Percentiles rank a stretch among this genome's conserved stretches.
Evolutionary conservation across 2,329 filamentous ascomycete genomes (phyloP).

Genomic region (Curvularia sp.): DNA sequence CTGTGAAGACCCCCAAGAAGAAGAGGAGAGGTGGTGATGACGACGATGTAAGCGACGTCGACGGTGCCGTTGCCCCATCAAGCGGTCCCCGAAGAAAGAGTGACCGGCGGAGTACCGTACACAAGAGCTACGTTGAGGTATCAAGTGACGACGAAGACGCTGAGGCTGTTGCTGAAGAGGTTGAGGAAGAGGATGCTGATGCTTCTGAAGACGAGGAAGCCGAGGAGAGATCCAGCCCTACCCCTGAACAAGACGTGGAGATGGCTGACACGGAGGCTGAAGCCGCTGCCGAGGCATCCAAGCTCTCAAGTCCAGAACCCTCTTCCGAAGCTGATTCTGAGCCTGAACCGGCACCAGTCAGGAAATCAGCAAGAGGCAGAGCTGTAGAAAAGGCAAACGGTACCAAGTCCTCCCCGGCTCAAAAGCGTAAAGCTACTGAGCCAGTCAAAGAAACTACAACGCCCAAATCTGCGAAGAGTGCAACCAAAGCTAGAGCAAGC

Average conservation of each 20-base stretch:
- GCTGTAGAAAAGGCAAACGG: constrained; percentile 29
- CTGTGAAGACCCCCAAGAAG: constrained; percentile 50
- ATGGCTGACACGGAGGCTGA: constrained; percentile 33
- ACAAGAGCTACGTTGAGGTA: constrained; percentile 56
- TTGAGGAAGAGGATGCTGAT: constrained; percentile 26
- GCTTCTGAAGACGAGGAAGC: constrained; percentile 27
- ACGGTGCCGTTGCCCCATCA: constrained; percentile 36
- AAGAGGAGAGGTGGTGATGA: constrained; percentile 41
- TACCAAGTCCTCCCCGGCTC: constrained; percentile 26
- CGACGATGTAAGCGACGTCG: constrained; percentile 45
- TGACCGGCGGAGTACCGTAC: constrained; percentile 43
- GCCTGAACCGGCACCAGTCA: constrained; percentile 25
- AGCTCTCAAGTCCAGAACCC: constrained; percentile 24
- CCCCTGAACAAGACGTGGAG: constrained; percentile 39
- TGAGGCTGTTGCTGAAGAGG: constrained; percentile 36
- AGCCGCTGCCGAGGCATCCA: constrained; percentile 21
- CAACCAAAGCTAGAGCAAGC: constrained; percentile 23
- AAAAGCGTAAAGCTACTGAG: constrained; percentile 28
- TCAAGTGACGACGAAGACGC: constrained; percentile 53
- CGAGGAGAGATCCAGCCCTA: constrained; percentile 21
- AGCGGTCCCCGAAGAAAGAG: constrained; percentile 55
- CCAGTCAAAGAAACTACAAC: constrained; percentile 21
- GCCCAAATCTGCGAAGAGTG: constrained; percentile 27
- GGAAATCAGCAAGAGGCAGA: constrained; percentile 25
- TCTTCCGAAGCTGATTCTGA: constrained; percentile 24